Conservation (phyloP, 306 rosid genomes). For the Betula pendula region DNA sequence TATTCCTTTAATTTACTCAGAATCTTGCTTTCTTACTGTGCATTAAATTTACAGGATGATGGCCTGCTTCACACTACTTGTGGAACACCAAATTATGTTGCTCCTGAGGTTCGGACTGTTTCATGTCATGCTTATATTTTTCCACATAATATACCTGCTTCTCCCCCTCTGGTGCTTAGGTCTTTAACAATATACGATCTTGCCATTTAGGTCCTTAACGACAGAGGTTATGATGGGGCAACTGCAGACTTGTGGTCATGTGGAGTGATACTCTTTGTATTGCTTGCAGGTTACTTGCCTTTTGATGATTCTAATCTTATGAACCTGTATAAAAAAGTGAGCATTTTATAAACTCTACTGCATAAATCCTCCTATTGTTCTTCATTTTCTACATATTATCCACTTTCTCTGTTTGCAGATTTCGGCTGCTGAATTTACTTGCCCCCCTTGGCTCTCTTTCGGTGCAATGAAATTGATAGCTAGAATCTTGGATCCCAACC, state of each 20-base stretch:
- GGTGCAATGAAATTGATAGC: constrained; percentile 87
- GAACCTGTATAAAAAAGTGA: constrained; percentile 83
- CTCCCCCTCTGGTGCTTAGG: constrained; percentile 11
- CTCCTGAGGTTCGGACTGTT: constrained; percentile 78
- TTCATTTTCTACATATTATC: constrained; percentile 28
- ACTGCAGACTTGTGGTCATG: constrained; percentile 98
- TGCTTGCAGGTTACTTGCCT: constrained; percentile 99
- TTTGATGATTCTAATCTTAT: constrained; percentile 90
- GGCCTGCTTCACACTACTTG: constrained; percentile 98
- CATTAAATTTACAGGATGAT: constrained; percentile 64
- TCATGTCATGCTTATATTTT: constrained; percentile 25
- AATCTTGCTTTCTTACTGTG: constrained; percentile 24
- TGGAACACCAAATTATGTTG: constrained; percentile 98
- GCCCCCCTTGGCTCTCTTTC: constrained; percentile 96
- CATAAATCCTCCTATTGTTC: constrained; percentile 9
- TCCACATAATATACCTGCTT: neutral
- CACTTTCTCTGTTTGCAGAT: constrained; percentile 61
- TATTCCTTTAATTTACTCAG: neutral
- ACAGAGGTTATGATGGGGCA: constrained; percentile 94
- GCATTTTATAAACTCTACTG: constrained; percentile 31
- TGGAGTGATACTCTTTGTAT: constrained; percentile 97
- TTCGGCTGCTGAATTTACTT: constrained; percentile 84
- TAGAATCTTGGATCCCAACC: constrained; percentile 90
- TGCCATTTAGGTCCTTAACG: constrained; percentile 75
- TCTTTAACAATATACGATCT: constrained; percentile 24